A percentile compares a stretch with the other conserved stretches of the same genome.
Conservation (phyloP, 305 asterid species). For the Fraxinus velutina region DNA sequence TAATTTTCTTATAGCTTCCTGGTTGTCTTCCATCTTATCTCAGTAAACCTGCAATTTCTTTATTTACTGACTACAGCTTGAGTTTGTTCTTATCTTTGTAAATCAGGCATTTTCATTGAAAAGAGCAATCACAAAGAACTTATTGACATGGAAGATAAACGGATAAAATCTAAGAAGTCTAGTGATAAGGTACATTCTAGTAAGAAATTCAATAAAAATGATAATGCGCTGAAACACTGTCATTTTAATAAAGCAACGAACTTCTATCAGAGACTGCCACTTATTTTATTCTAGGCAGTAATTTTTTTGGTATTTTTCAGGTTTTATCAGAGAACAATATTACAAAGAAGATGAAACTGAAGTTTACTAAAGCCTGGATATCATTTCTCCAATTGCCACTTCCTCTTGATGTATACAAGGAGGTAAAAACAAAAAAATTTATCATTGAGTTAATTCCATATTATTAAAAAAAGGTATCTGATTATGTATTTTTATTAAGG, state of each 20-base stretch:
- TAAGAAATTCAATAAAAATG: slow-evolving; percentile 9
- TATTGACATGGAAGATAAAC: slow-evolving; percentile 26
- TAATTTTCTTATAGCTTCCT: not conserved
- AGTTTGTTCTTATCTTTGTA: slow-evolving; percentile 19
- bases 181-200: slow-evolving; percentile 41
- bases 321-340: slow-evolving; percentile 45
- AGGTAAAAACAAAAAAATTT: slow-evolving; percentile 40
- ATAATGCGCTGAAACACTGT: not conserved
- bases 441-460: not conserved
- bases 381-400: slow-evolving; percentile 75
- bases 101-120: slow-evolving; percentile 47
- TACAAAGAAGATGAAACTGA: slow-evolving; percentile 74
- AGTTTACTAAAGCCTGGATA: slow-evolving; percentile 88
- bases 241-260: not conserved
- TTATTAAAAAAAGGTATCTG: not conserved
- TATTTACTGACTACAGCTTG: slow-evolving; percentile 8
- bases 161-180: slow-evolving; percentile 26
- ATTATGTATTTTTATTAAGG: not conserved
- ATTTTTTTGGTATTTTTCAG: slow-evolving; percentile 35
- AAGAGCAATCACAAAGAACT: slow-evolving; percentile 36
- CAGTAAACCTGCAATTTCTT: not conserved
- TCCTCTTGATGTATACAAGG: slow-evolving; percentile 82
- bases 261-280: not conserved
- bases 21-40: slow-evolving; percentile 10
- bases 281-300: slow-evolving; percentile 1